Evolutionary conservation across 345 rosid genomes (phyloP), one percentile per base, ranked within the genome.

Genomic region (Noccaea bulbosa): DNA sequence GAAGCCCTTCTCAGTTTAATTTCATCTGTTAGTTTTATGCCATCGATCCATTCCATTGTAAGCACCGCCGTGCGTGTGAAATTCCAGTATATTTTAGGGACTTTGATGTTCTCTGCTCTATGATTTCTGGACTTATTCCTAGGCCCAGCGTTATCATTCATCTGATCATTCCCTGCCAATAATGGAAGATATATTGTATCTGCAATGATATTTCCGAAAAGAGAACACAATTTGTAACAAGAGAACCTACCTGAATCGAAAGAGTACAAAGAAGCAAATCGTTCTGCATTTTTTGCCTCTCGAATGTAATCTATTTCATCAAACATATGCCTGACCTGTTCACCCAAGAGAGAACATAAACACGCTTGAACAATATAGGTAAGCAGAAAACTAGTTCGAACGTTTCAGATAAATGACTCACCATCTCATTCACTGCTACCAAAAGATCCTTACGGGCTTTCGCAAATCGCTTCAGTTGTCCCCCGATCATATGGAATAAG

Each of bases 311-410:
- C 96, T 57, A 89, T 94, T 81, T 94, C 99, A 39, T 89, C 97
- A 73, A 94, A 94, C 99, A 94, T 94, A 84, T 94, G 97, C 74
- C 99, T 85, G 64, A 94, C 97, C 99, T 94, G 88, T 83, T 76
- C 79, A 86, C 77, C 72, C 69, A 82, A 84, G 80, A 85, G 69
- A 83, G 73, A 75, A 75, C 76, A 80, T 80, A 76, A 81, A 79
- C 80, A 77, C 37, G 68, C 80, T 74, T 55, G 67, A 75, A 71
- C 38, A 59, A 53, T 40, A 49, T 70, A 56, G 11, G 67, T 61
- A 33, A 65, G 78, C 47, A 50, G 65, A 74, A 49, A 38, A 51
- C 62, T 38, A 69, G 16, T 60, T 3, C 15, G 37, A 12, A 20
- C 37, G 37, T 63, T 35, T 14, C 4, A 45, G 24, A 38, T 63